Base-by-base conservation (phyloP, 352 stramenopile species). In the Phytophthora multivora region DNA sequence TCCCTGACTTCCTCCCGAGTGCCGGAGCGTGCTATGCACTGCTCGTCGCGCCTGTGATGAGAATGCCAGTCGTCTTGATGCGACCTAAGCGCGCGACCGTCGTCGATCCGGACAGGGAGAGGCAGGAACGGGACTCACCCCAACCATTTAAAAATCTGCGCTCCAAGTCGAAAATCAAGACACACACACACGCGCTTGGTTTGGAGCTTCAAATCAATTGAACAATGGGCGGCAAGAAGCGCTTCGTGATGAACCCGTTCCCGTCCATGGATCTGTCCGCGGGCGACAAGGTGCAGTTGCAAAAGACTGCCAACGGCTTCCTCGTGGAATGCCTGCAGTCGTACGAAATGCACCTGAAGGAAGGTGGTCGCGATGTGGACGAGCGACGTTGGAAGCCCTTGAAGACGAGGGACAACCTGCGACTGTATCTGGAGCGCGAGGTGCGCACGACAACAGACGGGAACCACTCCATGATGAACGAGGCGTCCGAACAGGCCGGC, bases 371-470 rank as follows among this genome's bases (percentile, higher is more conserved):
- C 15, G 18, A 73, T 13, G 52, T 88, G 25, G 71, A 83, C 35
- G 45, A 76, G 18, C 45, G 45, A 9, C 68, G 68, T 18, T 88
- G 79, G 79, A 82, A 83, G 40, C 70, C 70, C 36, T 30, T 82
- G 15, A 75, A 73, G 51, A 61, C 67, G 15, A 67, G 47, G 16
- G 71, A 77, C 6, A 69, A 66, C 28, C 41, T 80, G 26, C 63
- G 36, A 15, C 40, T 77, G 39, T 77, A 64, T 42, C 50, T 71
- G 7, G 67, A 80, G 46, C 47, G 69, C 3, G 68, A 76, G 19
- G 58, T 76, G 19, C 68, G 68, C 33, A 73, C 68, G 5, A 76
- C 68, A 2, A 66, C 58, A 9, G 50, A 73, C 19, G 68, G 58
- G 1, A 68, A 63, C 48, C 36, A 43, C 36, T 66, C 43, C 18